Conservation (phyloP, 306 rosid genomes). For the Benincasa hispida region DNA sequence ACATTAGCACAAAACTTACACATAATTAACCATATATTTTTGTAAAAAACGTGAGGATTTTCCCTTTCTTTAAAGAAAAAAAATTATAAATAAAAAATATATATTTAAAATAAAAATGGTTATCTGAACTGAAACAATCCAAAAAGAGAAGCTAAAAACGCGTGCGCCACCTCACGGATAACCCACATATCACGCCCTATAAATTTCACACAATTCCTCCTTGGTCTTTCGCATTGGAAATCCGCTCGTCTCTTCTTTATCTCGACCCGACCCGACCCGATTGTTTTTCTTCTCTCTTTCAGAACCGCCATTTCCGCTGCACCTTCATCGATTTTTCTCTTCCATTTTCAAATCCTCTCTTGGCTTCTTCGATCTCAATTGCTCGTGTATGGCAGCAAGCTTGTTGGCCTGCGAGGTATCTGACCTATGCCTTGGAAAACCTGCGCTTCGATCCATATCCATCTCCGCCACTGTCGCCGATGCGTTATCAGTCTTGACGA, state of each 20-base stretch:
- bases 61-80: neutral
- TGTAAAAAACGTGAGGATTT: neutral
- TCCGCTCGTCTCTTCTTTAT: neutral
- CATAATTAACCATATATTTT: neutral
- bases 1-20: neutral
- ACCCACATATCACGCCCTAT: neutral
- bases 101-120: neutral
- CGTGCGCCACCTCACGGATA: neutral
- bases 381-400: conserved; percentile 64
- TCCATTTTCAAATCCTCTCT: neutral
- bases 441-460: conserved; percentile 51
- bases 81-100: too few species aligned
- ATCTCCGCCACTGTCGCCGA: conserved; percentile 49
- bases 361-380: neutral
- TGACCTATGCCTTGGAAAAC: conserved; percentile 87
- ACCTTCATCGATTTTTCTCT: neutral
- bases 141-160: neutral
- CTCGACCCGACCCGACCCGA: neutral
- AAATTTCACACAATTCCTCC: neutral
- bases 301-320: neutral
- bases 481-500: conserved; percentile 44
- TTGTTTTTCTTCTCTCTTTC: neutral
- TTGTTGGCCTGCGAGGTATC: conserved; percentile 40
- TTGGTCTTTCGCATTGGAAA: neutral
- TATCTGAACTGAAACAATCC: neutral